Percentiles rank a stretch among this genome's conserved stretches.
phyloP scores from a whole-genome alignment of 352 stramenopile species.

The Plasmopara muralis region DNA sequence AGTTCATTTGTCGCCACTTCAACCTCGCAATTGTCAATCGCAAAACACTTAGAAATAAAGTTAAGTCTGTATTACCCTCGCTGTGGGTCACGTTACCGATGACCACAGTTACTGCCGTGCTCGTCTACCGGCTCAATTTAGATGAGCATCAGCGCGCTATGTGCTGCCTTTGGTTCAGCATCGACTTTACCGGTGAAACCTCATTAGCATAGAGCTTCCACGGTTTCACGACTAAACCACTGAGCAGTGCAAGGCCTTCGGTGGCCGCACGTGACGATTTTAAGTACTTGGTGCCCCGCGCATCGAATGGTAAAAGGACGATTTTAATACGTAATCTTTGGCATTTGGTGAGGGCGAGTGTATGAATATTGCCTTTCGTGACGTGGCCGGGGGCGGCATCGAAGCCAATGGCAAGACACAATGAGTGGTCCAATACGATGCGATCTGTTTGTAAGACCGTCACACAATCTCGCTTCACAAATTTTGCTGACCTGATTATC shows the following conservation, averaged over 20 bases:
- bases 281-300: constrained; percentile 27
- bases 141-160: constrained; percentile 26
- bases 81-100: constrained; percentile 15
- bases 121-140: constrained; percentile 18
- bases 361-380: constrained; percentile 34
- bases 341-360: constrained; percentile 57
- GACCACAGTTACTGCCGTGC: constrained; percentile 13
- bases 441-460: constrained; percentile 34
- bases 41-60: too few relatives aligned
- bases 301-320: constrained; percentile 34
- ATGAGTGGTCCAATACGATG: constrained; percentile 51
- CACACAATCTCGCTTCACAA: too few relatives aligned
- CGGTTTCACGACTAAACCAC: constrained; percentile 42
- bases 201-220: constrained; percentile 32
- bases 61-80: constrained; percentile 1
- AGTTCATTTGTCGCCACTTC: too few relatives aligned
- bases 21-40: too few relatives aligned
- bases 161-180: constrained; percentile 18
- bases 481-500: too few relatives aligned
- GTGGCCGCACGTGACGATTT: constrained; percentile 33
- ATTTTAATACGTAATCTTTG: constrained; percentile 53
- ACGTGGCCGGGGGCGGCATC: constrained; percentile 54
- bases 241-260: constrained; percentile 34
- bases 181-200: constrained; percentile 34
- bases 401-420: constrained; percentile 38